Evolutionary conservation across 2,329 filamentous ascomycete species (phyloP), one percentile per base, ranked within the genome.

Genomic region (Leptographium flavum): DNA sequence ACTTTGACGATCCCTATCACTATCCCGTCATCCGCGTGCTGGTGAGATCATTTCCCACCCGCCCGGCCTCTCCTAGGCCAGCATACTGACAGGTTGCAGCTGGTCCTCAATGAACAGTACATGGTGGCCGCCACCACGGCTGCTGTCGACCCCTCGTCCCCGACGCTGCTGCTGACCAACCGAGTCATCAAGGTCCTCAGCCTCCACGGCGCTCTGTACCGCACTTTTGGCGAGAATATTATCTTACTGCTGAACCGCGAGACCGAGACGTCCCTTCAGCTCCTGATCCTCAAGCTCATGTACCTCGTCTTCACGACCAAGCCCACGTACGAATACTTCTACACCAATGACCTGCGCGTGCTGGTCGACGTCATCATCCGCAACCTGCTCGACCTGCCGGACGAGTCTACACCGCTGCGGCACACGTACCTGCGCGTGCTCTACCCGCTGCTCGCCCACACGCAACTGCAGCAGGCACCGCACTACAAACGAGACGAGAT

Each of bases 91-190:
- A 2, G 33, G 31, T 9, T 9, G 42, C 52, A 94, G 86, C 75
- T 98, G 55, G 88, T 96, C 25, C 66, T 98, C 52, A 98, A 98
- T 63, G 92, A 98, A 62, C 92, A 98, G 63, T 98, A 95, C 63
- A 94, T 98, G 84, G 80, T 96, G 45, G 71, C 77, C 19, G 76
- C 69, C 54, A 83, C 73, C 48, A 74, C 70, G 27, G 61, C 68
- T 4, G 63, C 63, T 19, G 58, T 59, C 30, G 63, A 68, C 32
- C 58, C 66, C 15, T 57, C 57, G 35, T 61, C 60, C 22, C 60
- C 61, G 13, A 51, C 67, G 10, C 63, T 68, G 22, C 73, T 76
- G 5, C 64, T 93, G 46, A 96, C 92, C 4, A 98, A 98, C 58
- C 81, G 88, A 53, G 87, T 98, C 42, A 82, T 98, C 62, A 96